Evolutionary conservation across 1,284 basidiomycete genomes (phyloP), one percentile per base, ranked within the genome.

Genomic region (Wolfiporia cocos): DNA sequence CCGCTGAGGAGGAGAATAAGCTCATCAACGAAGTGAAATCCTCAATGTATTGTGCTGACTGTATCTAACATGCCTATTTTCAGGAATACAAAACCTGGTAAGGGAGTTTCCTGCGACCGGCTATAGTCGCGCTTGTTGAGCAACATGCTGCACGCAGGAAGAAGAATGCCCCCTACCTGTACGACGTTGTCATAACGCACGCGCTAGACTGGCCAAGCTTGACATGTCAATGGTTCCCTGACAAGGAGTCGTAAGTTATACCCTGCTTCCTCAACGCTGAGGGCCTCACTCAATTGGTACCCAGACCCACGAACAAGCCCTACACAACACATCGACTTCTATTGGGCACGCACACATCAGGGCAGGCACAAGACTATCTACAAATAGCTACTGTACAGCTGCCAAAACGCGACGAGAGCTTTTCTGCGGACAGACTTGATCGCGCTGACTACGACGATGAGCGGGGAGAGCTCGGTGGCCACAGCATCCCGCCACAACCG

Each of bases 211-310:
- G 96, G 96, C 96, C 96, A 14, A 92, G 86, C 56, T 65, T 99
- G 56, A 99, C 96, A 2, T 94, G 91, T 63, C 96, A 99, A 68
- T 99, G 96, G 96, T 91, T 99, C 62, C 96, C 96, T 1, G 95
- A 99, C 71, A 86, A 85, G 65, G 92, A 97, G 66, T 77, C 78
- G 92, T 93, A 56, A 57, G 87, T 70, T 23, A 21, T 17, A 33
- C 15, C 20, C 19, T 32, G 50, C 22, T 24, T 35, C 5, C 35
- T 22, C 7, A 10, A 34, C 15, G 40, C 35, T n/a, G n/a, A n/a
- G 6, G 18, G 20, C 4, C 26, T 48, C 2, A 42, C 37, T 34
- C 41, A 28, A 14, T 9, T 3, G 19, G 34, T 15, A 29, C 10
- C 21, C 47, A 90, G 86, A 44, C 88, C 92, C 19, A 68, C 87